A percentile compares a stretch with the other conserved stretches of the same genome.
Conservation (phyloP, 345 rosid species). For the Salix udensis region DNA sequence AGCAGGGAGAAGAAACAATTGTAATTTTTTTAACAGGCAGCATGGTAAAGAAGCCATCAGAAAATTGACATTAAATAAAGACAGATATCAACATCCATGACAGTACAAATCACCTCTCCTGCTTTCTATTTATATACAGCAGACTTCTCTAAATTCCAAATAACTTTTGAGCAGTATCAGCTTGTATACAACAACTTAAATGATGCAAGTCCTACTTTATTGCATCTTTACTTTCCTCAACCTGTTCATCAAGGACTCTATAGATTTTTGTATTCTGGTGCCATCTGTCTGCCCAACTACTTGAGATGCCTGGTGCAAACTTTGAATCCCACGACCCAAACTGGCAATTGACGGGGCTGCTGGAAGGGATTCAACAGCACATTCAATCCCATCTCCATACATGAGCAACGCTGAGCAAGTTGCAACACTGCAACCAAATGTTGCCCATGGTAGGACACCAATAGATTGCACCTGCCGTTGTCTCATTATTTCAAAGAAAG, state of each 20-base stretch:
- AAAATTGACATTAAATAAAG: background rate
- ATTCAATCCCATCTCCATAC: constrained; percentile 87
- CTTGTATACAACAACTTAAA: background rate
- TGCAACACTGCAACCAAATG: constrained; percentile 77
- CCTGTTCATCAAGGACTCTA: constrained; percentile 68
- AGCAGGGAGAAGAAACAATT: background rate
- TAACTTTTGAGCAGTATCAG: background rate
- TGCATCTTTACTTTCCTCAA: constrained; percentile 57
- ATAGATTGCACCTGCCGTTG: constrained; percentile 55
- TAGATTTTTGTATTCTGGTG: constrained; percentile 64
- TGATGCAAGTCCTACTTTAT: constrained; percentile 15
- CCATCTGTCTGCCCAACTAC: constrained; percentile 52
- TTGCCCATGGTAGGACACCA: constrained; percentile 68
- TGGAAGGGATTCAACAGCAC: constrained; percentile 79
- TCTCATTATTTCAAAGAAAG: constrained; percentile 95
- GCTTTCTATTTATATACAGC: constrained; percentile 7
- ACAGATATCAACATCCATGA: background rate
- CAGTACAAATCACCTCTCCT: background rate
- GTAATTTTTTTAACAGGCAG: background rate
- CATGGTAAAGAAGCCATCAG: too few species aligned
- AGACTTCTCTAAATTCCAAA: constrained; percentile 1
- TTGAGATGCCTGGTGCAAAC: constrained; percentile 65
- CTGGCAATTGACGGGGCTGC: constrained; percentile 87
- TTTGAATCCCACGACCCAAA: constrained; percentile 87
- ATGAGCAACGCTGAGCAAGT: constrained; percentile 67